These are phyloP conservation scores for Botryosphaeria dothidea DNA, from an alignment of 2,329 filamentous ascomycete species.

Conservation along the genomic window DNA sequence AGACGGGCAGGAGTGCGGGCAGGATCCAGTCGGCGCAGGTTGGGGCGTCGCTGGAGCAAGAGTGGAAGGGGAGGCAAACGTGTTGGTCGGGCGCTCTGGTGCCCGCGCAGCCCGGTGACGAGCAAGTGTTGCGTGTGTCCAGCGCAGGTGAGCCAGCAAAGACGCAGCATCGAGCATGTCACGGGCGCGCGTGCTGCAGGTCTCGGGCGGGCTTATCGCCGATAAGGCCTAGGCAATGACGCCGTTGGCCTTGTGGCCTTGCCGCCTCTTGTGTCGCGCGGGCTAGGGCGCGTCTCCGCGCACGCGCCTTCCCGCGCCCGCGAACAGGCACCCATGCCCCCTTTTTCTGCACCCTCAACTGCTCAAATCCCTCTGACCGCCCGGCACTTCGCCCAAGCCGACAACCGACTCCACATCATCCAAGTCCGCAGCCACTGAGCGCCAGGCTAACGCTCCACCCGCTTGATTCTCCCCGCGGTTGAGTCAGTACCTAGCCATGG, in stretches of 20 bases:
- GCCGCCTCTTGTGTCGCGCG: not conserved
- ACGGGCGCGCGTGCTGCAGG: constrained; percentile 14
- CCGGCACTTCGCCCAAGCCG: not conserved
- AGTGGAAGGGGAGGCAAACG: not conserved
- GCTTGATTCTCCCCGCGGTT: not conserved
- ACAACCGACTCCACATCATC: constrained; percentile 9
- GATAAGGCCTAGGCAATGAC: not conserved
- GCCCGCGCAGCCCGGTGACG: not conserved
- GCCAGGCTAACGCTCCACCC: constrained; percentile 2
- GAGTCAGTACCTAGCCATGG: constrained; percentile 14
- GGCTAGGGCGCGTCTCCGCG: not conserved
- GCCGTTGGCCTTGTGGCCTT: not conserved
- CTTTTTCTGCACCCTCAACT: constrained; percentile 14
- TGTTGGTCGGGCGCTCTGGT: not conserved
- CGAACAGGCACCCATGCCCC: not conserved
- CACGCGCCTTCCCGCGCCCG: constrained; percentile 5
- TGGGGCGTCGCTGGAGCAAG: not conserved
- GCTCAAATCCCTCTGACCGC: constrained; percentile 17
- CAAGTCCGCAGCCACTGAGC: constrained; percentile 9
- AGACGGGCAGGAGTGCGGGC: not conserved
- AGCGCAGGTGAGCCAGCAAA: constrained; percentile 12
- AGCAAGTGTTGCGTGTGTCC: not conserved
- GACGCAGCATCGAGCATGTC: constrained; percentile 12
- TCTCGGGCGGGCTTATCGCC: constrained; percentile 8
- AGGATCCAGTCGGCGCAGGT: not conserved